phyloP scores from a whole-genome alignment of 2,329 filamentous ascomycete species.

The Colletotrichum spaethianum region DNA sequence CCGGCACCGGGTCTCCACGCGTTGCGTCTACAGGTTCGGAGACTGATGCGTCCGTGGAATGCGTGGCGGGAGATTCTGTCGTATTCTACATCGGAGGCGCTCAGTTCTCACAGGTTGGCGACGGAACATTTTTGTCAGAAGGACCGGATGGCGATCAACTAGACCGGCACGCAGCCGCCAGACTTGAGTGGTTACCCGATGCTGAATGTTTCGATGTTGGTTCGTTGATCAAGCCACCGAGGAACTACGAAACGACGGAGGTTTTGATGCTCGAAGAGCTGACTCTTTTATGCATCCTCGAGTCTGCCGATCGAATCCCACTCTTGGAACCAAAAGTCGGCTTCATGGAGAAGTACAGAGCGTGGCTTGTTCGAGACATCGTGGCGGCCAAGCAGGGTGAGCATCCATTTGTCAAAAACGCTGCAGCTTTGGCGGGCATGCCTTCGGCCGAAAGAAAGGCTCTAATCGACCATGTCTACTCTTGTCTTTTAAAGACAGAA shows the following conservation, averaged over 20 bases:
- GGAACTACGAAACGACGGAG: background rate
- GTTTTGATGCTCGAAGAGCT: background rate
- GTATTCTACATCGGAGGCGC: background rate
- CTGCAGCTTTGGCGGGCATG: background rate
- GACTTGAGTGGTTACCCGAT: background rate
- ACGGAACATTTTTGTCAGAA: too few species aligned
- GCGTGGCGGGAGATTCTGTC: background rate
- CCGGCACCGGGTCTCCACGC: background rate
- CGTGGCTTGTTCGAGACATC: background rate
- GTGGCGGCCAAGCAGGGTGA: background rate
- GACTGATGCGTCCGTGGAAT: background rate
- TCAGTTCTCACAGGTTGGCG: background rate
- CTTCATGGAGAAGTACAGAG: background rate
- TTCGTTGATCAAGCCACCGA: background rate
- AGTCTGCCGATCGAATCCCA: background rate
- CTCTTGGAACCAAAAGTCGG: background rate
- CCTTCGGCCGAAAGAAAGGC: background rate
- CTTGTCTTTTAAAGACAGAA: background rate
- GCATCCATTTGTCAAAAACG: background rate
- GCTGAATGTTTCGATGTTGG: background rate
- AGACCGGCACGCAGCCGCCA: background rate
- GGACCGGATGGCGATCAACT: too few species aligned
- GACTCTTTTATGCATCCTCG: slow-evolving; percentile 10
- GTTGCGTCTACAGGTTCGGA: background rate
- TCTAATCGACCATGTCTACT: background rate